A percentile compares a stretch with the other conserved stretches of the same genome.
phyloP scores from a whole-genome alignment of 495 filamentous ascomycete genomes.

The Aspergillus incahuasiensis region DNA sequence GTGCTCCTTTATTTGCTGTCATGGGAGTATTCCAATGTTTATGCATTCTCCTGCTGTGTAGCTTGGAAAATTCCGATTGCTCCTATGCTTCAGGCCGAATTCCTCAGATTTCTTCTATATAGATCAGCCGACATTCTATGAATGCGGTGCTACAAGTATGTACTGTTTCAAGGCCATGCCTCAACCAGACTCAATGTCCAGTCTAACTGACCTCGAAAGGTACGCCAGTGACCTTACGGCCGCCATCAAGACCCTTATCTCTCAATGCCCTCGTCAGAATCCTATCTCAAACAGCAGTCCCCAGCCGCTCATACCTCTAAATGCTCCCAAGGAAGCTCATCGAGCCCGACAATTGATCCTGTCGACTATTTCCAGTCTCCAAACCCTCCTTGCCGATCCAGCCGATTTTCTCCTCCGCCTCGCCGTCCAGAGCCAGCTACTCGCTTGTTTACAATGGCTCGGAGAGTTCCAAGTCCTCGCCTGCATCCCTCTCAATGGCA shows the following conservation, averaged over 20 bases:
- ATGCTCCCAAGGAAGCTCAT: slow-evolving; percentile 1
- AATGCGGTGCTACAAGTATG: no score
- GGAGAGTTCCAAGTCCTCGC: slow-evolving; percentile 41
- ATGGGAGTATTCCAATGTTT: no score
- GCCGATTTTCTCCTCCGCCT: slow-evolving; percentile 4
- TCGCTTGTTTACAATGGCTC: slow-evolving; percentile 40
- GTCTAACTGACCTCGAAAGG: background rate
- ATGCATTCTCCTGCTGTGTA: no score
- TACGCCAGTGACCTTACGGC: background rate
- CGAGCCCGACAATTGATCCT: background rate
- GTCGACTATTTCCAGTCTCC: background rate
- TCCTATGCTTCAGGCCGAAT: background rate
- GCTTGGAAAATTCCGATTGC: background rate
- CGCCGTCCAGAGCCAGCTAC: slow-evolving; percentile 14
- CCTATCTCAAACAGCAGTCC: background rate
- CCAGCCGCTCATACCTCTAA: background rate
- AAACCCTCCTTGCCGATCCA: background rate
- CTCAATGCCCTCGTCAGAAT: background rate
- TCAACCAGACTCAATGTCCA: no score
- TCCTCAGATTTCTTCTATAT: background rate
- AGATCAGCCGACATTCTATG: background rate
- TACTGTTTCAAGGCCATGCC: no score
- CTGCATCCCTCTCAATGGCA: slow-evolving; percentile 32
- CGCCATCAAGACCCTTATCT: slow-evolving; percentile 1
- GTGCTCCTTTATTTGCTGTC: no score